Conservation (phyloP, 2,329 filamentous ascomycete species). For the Diaporthe sp. region DNA sequence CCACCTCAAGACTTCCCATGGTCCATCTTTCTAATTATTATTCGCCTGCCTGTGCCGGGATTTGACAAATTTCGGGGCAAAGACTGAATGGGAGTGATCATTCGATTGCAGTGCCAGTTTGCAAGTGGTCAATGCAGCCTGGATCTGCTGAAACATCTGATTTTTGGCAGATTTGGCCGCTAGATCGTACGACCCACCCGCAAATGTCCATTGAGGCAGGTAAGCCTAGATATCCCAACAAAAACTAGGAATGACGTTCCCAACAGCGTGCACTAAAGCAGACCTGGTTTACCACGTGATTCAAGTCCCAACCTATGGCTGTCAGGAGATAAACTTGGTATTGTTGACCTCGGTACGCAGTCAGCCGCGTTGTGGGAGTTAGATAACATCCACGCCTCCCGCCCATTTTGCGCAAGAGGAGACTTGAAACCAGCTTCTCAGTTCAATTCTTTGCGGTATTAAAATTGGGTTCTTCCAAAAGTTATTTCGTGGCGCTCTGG, state of each 20-base stretch:
- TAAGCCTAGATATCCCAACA: constrained; percentile 12
- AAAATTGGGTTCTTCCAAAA: too few relatives aligned
- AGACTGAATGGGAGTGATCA: background rate
- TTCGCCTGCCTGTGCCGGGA: background rate
- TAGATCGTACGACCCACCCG: constrained; percentile 15
- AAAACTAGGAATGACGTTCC: background rate
- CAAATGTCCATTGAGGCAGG: background rate
- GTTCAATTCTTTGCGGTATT: background rate
- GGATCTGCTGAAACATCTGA: constrained; percentile 18
- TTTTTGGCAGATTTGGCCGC: background rate
- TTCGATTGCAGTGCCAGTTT: background rate
- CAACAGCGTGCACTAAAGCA: background rate
- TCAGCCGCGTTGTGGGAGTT: background rate
- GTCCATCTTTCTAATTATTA: background rate
- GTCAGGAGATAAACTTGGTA: constrained; percentile 8
- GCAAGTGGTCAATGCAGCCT: background rate
- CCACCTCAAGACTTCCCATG: background rate
- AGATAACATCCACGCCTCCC: background rate
- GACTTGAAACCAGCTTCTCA: too few relatives aligned
- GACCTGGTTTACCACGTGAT: background rate
- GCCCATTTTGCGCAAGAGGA: too few relatives aligned
- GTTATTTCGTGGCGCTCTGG: too few relatives aligned
- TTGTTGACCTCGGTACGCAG: background rate
- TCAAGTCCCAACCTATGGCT: constrained; percentile 6
- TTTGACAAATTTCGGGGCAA: background rate